Conservation (phyloP, 148 eudicot genomes). For the Polygonum aviculare region DNA sequence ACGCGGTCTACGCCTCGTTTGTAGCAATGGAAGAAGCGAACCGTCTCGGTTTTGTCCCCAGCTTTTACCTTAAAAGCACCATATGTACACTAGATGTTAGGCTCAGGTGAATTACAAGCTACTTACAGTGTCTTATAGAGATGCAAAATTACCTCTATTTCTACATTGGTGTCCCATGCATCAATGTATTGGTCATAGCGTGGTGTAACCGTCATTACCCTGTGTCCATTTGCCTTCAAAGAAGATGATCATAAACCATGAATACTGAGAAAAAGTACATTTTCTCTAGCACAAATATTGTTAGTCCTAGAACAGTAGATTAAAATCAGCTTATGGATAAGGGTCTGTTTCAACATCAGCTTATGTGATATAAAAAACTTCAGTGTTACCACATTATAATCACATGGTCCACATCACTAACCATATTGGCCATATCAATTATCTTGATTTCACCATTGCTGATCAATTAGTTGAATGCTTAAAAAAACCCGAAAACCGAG, state of each 20-base stretch:
- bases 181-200: slow-evolving; percentile 84
- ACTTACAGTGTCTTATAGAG: background rate
- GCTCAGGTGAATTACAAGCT: background rate
- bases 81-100: background rate
- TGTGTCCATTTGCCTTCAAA: slow-evolving; percentile 54
- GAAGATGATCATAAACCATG: background rate
- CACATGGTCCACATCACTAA: too few species aligned
- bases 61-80: slow-evolving; percentile 36
- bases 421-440: too few species aligned
- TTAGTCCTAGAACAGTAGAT: too few species aligned
- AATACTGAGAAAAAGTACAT: too few species aligned
- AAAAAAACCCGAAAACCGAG: background rate
- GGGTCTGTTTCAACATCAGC: too few species aligned
- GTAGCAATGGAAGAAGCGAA: slow-evolving; percentile 50
- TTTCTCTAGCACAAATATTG: too few species aligned
- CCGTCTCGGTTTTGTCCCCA: slow-evolving; percentile 34
- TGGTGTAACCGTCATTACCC: slow-evolving; percentile 73
- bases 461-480: background rate
- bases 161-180: slow-evolving; percentile 78
- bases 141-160: slow-evolving; percentile 37
- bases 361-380: too few species aligned
- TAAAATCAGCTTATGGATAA: too few species aligned
- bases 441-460: background rate
- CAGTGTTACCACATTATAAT: too few species aligned
- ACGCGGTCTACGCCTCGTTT: slow-evolving; percentile 58